Conservation (phyloP, 805 yeast genomes). For the Saturnispora silvae region DNA sequence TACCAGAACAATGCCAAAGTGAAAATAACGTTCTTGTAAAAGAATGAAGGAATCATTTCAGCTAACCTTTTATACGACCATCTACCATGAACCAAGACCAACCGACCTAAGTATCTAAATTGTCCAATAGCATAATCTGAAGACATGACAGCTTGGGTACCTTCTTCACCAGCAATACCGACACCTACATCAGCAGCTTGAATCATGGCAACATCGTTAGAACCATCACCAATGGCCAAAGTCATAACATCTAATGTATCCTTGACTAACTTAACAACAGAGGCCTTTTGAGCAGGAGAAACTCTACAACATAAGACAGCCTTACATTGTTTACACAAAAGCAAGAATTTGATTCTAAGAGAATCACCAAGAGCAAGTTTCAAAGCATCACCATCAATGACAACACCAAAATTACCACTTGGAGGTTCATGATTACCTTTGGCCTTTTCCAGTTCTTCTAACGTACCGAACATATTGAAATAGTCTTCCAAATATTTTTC, state of each 20-base stretch:
- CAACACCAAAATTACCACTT: conserved; percentile 51
- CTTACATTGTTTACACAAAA: conserved; percentile 68
- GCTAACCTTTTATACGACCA: conserved; percentile 78
- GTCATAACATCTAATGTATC: conserved; percentile 71
- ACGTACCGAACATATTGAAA: conserved; percentile 49
- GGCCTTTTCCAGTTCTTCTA: conserved; percentile 45
- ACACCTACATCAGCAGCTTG: conserved; percentile 83
- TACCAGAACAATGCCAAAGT: conserved; percentile 71
- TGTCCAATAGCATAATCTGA: conserved; percentile 83
- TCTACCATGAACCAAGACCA: conserved; percentile 69
- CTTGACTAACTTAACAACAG: conserved; percentile 73
- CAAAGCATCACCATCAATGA: conserved; percentile 76
- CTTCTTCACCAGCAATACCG: conserved; percentile 89
- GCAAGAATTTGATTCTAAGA: conserved; percentile 44
- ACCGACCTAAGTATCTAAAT: conserved; percentile 57
- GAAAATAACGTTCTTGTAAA: conserved; percentile 70
- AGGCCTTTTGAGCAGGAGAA: conserved; percentile 79
- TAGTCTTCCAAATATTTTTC: conserved; percentile 41
- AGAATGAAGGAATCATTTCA: conserved; percentile 77
- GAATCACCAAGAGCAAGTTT: conserved; percentile 36
- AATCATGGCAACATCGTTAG: conserved; percentile 86
- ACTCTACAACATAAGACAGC: conserved; percentile 83
- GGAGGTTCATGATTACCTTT: conserved; percentile 60
- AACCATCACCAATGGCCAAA: conserved; percentile 80
- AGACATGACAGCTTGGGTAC: conserved; percentile 82